Percentiles rank a stretch among this genome's conserved stretches.
These are phyloP conservation scores for Dendrobium catenatum DNA, from an alignment of 106 monocot species.

Conservation along the genomic window DNA sequence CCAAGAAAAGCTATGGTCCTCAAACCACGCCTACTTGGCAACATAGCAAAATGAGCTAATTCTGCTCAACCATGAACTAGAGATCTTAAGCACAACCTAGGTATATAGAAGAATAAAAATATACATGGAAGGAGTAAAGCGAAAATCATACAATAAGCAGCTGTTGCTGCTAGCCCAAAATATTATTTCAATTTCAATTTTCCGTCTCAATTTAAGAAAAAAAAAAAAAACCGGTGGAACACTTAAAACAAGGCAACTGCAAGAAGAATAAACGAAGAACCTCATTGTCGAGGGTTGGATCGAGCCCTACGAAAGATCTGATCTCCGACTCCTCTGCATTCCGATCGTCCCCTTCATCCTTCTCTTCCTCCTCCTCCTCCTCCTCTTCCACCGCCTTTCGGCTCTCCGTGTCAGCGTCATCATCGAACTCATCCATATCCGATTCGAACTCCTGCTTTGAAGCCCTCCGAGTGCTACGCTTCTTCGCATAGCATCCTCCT, in stretches of 20 bases:
- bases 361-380: constrained; percentile 21
- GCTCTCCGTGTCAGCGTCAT: constrained; percentile 14
- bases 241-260: background rate
- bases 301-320: constrained; percentile 40
- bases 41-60: too few species aligned
- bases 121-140: background rate
- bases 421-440: constrained; percentile 30
- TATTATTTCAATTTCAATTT: background rate
- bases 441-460: constrained; percentile 11
- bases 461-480: background rate
- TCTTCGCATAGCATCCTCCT: constrained; percentile 38
- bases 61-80: too few species aligned
- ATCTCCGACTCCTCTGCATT: constrained; percentile 55
- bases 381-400: background rate
- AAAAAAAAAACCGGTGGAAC: background rate
- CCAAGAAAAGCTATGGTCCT: too few species aligned
- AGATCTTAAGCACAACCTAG: too few species aligned
- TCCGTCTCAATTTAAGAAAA: background rate
- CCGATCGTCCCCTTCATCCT: background rate
- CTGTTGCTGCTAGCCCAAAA: background rate
- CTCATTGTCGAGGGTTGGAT: constrained; percentile 43
- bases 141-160: background rate
- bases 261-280: constrained; percentile 11
- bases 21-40: too few species aligned
- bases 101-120: too few species aligned